These are phyloP conservation scores for Polygonum maritimum DNA, from an alignment of 148 eudicot species.

Conservation along the genomic window DNA sequence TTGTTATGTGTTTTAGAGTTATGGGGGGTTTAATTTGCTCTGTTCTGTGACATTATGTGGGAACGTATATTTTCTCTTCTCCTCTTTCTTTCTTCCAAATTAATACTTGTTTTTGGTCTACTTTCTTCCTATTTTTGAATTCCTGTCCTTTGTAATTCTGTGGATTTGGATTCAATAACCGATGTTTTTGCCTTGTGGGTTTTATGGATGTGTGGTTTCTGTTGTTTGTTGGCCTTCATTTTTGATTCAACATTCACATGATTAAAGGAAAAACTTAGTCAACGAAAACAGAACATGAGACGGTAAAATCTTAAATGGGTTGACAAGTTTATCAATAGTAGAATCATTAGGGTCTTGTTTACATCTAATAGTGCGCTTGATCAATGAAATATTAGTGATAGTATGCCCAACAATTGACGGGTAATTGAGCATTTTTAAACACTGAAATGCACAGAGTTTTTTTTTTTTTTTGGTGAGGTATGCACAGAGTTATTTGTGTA, in stretches of 20 bases:
- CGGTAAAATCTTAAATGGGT: no score
- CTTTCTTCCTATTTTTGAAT: slow-evolving; percentile 15
- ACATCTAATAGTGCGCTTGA: no score
- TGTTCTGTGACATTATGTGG: slow-evolving; percentile 6
- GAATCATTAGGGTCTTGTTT: no score
- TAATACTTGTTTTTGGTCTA: slow-evolving; percentile 8
- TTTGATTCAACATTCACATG: neutral
- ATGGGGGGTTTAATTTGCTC: neutral
- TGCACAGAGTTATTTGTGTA: no score
- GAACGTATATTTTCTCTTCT: slow-evolving; percentile 4
- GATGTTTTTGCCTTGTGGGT: neutral
- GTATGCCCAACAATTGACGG: neutral
- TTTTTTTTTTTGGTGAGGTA: no score
- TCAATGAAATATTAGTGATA: neutral
- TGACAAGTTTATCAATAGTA: no score
- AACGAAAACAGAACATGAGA: no score
- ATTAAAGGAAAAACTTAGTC: neutral
- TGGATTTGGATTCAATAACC: slow-evolving; percentile 9
- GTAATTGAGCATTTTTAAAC: neutral
- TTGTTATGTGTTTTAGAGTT: neutral
- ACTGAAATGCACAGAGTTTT: no score
- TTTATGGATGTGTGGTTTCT: neutral
- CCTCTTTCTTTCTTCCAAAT: no score
- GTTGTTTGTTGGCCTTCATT: neutral
- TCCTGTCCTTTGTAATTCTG: slow-evolving; percentile 24